Evolutionary conservation across 2,329 filamentous ascomycete species (phyloP).

Genomic region (Davidsoniella virescens): DNA sequence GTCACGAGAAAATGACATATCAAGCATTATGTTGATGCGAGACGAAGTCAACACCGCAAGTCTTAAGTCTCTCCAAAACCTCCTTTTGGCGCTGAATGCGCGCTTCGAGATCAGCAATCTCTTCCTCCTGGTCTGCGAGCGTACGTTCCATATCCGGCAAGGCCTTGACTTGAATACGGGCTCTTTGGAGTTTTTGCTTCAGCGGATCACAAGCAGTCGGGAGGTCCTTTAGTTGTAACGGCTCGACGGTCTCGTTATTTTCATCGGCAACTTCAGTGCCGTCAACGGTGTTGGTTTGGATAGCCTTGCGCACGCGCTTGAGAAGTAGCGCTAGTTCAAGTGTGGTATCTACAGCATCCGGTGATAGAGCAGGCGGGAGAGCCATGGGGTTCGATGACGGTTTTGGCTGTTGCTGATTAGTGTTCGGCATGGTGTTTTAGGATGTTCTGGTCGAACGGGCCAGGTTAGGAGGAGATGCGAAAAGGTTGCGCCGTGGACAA

Average conservation of each 20-base stretch:
- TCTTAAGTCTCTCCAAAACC: slow-evolving; percentile 37
- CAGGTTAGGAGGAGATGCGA: background rate
- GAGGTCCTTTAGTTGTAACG: slow-evolving; percentile 52
- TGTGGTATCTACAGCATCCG: slow-evolving; percentile 72
- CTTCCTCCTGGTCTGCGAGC: slow-evolving; percentile 51
- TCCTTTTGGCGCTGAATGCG: slow-evolving; percentile 45
- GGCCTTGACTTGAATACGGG: slow-evolving; percentile 46
- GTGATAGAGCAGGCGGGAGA: slow-evolving; percentile 50
- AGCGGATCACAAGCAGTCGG: slow-evolving; percentile 61
- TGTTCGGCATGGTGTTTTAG: background rate
- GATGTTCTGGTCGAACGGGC: background rate
- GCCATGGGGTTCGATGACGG: slow-evolving; percentile 24
- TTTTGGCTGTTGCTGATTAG: too few relatives aligned
- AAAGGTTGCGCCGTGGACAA: background rate
- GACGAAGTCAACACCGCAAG: slow-evolving; percentile 29
- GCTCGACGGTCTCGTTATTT: slow-evolving; percentile 15
- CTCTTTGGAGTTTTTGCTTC: slow-evolving; percentile 70
- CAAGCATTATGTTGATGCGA: slow-evolving; percentile 4
- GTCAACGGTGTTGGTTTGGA: slow-evolving; percentile 8
- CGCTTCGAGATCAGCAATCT: slow-evolving; percentile 50
- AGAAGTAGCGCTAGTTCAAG: slow-evolving; percentile 69
- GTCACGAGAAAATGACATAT: background rate
- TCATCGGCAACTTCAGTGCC: slow-evolving; percentile 11
- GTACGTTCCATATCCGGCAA: slow-evolving; percentile 55
- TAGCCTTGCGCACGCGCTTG: slow-evolving; percentile 43